Evolutionary conservation across 192 early-diverging fungal genomes (phyloP).

Genomic region (Entomortierella beljakovae): DNA sequence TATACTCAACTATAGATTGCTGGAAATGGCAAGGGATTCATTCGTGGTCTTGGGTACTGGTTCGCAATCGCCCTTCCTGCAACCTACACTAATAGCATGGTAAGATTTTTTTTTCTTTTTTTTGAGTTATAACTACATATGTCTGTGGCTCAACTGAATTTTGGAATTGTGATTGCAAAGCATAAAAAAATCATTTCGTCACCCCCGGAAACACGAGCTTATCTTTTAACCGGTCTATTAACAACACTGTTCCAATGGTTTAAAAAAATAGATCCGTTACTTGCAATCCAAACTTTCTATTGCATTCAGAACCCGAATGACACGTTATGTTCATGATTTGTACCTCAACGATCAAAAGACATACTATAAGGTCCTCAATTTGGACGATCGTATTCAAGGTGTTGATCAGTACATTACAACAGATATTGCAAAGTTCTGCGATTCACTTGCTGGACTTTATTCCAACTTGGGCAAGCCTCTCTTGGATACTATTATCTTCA

Average conservation of each 20-base stretch:
- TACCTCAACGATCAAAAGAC: conserved; percentile 87
- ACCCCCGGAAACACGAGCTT: background rate
- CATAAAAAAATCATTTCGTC: conserved; percentile 13
- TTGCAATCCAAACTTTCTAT: conserved; percentile 82
- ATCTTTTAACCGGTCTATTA: background rate
- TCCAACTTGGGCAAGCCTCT: conserved; percentile 96
- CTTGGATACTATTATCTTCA: conserved; percentile 94
- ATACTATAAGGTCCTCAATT: conserved; percentile 91
- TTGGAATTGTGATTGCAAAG: conserved; percentile 52
- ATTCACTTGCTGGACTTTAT: conserved; percentile 90
- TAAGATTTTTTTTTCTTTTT: conserved; percentile 47
- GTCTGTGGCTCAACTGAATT: background rate
- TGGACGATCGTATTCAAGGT: conserved; percentile 91
- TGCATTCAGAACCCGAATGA: conserved; percentile 86
- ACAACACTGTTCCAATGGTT: too few species aligned
- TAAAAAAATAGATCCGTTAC: conserved; percentile 63
- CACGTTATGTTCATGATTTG: conserved; percentile 85
- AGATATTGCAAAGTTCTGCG: conserved; percentile 93
- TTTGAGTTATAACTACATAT: background rate
- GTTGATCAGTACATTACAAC: conserved; percentile 92
- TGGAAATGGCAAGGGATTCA: conserved; percentile 83
- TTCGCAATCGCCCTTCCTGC: conserved; percentile 95
- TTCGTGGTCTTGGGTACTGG: conserved; percentile 85
- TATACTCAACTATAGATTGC: conserved; percentile 61
- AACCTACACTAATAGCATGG: conserved; percentile 98